Conservation (phyloP, 768 basidiomycete genomes). For the Pisolithus orientalis region DNA sequence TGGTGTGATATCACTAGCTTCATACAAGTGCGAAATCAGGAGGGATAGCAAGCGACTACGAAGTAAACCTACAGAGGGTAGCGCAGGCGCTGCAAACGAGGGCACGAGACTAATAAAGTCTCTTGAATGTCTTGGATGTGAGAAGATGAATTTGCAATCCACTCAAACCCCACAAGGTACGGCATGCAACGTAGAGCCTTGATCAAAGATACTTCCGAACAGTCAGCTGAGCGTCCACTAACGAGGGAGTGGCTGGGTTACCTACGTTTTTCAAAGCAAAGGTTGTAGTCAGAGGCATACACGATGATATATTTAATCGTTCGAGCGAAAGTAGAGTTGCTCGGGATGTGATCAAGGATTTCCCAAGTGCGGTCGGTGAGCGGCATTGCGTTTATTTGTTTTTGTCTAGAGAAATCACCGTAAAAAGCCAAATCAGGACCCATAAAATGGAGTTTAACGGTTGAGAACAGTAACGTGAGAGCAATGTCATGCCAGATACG, state of each 20-base stretch:
- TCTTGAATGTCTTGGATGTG: background rate
- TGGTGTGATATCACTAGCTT: background rate
- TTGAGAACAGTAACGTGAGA: background rate
- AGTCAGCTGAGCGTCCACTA: background rate
- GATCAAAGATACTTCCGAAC: background rate
- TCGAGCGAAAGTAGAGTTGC: background rate
- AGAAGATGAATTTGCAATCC: background rate
- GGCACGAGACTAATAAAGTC: background rate
- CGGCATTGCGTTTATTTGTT: background rate
- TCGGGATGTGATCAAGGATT: background rate
- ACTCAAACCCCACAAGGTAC: background rate
- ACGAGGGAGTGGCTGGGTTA: background rate
- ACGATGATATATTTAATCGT: background rate
- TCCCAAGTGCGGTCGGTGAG: background rate
- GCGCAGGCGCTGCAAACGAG: background rate
- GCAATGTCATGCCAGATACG: background rate
- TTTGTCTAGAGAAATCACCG: background rate
- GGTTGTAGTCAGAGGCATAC: background rate
- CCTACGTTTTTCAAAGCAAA: background rate
- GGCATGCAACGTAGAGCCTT: background rate
- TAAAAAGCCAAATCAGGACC: background rate
- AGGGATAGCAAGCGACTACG: background rate
- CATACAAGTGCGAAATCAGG: background rate
- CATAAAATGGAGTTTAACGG: background rate
- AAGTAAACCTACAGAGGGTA: background rate